These are phyloP conservation scores for Dittrichia graveolens DNA, from an alignment of 129 eudicot genomes.

Conservation along the genomic window DNA sequence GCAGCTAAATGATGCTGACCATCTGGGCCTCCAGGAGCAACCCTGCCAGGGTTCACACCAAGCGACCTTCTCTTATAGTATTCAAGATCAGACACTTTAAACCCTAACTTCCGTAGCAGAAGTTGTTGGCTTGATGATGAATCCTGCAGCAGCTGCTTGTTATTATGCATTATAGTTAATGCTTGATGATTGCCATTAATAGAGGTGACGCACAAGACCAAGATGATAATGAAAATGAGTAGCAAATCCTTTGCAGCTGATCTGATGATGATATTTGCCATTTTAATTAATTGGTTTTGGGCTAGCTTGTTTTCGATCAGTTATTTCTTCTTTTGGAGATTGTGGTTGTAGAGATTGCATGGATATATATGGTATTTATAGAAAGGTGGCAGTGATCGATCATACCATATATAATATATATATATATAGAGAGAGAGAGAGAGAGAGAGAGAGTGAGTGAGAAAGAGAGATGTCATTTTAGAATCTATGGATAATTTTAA, in stretches of 20 bases:
- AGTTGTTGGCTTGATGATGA: constrained; percentile 29
- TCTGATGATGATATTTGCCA: constrained; percentile 25
- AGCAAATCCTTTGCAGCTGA: constrained; percentile 11
- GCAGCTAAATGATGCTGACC: constrained; percentile 30
- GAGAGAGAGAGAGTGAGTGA: neutral
- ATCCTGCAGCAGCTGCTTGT: too few species aligned
- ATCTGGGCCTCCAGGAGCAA: constrained; percentile 42
- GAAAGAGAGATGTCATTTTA: constrained; percentile 14
- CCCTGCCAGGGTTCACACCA: constrained; percentile 26
- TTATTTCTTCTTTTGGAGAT: neutral
- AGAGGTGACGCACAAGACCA: constrained; percentile 14
- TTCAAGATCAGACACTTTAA: constrained; percentile 34
- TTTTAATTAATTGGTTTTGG: neutral
- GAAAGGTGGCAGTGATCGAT: constrained; percentile 1
- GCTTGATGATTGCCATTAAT: constrained; percentile 17
- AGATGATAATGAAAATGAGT: constrained; percentile 25
- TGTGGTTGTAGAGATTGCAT: constrained; percentile 29
- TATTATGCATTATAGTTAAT: neutral
- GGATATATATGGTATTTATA: constrained; percentile 31
- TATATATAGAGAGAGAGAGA: neutral
- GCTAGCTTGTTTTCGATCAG: neutral
- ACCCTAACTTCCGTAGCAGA: constrained; percentile 38
- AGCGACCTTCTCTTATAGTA: constrained; percentile 41
- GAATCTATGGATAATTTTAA: constrained; percentile 12
- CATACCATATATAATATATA: constrained; percentile 6